Base-by-base conservation (phyloP, 805 yeast species). In the Wickerhamiella parazyma region DNA sequence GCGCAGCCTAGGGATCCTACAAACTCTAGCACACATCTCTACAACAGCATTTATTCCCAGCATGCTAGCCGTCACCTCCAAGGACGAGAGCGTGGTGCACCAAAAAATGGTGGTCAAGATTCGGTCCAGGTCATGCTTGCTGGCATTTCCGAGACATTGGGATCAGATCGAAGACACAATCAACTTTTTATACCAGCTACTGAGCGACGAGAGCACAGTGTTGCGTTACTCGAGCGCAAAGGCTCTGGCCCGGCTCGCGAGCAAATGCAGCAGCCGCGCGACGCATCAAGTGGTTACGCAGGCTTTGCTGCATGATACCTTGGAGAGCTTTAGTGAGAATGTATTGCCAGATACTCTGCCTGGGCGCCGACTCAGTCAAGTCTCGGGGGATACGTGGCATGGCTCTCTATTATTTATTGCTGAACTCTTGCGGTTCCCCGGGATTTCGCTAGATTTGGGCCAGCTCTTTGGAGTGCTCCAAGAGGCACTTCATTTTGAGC, bases 341-440 rank as follows among this genome's bases (percentile, higher is more conserved):
- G 35, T 45, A 39, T 31, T 43, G 3, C 33, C 16, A 16, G 26
- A 18, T 16, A 10, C 14, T 8, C 11, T 45, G 18, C 31, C 31
- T 4, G 31, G 31, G 14, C 17, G 49, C 53, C 18, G 37, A 53
- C 40, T 48, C 9, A 67, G 66, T 35, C 47, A 56, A 3, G 52
- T 68, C 6, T 61, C 66, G 14, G 61, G 71, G 3, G 61, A 71
- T 16, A 59, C 60, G 34, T 74, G 67, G 60, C 87, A 79, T 55
- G 80, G 82, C 0, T 62, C 69, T 0, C 58, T 80, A n/a, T 55
- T 80, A 10, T 68, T 71, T 7, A 38, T 77, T 17, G 86, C 85
- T 0, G 76, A 72, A 48, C 54, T 68, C 7, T 45, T 63, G 16
- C 51, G 64, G 8, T 21, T 18, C 9, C 24, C n/a, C n/a, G n/a